Base-by-base conservation (phyloP, 805 yeast species). In the Kodamaea sagamina region DNA sequence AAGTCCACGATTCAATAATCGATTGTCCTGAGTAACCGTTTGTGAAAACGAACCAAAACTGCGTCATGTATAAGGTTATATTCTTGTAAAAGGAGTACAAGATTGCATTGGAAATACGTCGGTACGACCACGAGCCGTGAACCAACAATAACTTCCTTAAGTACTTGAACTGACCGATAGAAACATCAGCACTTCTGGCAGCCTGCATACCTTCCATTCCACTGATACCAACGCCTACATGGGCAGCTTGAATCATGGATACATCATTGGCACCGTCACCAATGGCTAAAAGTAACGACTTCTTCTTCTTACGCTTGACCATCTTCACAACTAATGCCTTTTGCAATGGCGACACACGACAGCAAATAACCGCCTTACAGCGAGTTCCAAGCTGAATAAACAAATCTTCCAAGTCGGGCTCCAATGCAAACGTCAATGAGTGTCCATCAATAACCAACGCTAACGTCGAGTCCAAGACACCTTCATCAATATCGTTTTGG, bases 201-300 rank as follows among this genome's bases (percentile, higher is more conserved):
- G 99, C 99, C 66, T 93, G 99, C 89, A 90, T 89, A 53, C 99
- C 99, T 68, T 93, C 99, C 92, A 89, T 85, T 51, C 99, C 99
- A 65, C 95, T 87, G 49, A 93, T 95, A 61, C 99, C 99, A 17
- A 93, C 96, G 49, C 99, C 99, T 41, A 93, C 97, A 63, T 93
- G 98, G 0, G 99, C 99, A 11, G 99, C 98, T 65, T 93, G 99
- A 51, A 93, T 93, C 99, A 93, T 93, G 27, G 96, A 85, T 31
- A 93, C 99, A 68, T 93, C 99, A 59, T 93, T 93, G 2, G 99
- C 99, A 58, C 99, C 99, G 66, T 93, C 99, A 34, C 99, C 99
- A 58, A 93, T 85, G 1, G 99, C 98, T 47, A 93, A 71, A 32
- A 95, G 64, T 32, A 86, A 63, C 2, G 96, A 79, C 37, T 85